Evolutionary conservation across 2,329 filamentous ascomycete species (phyloP), one percentile per base, ranked within the genome.

Genomic region (Fusarium albosuccineum): DNA sequence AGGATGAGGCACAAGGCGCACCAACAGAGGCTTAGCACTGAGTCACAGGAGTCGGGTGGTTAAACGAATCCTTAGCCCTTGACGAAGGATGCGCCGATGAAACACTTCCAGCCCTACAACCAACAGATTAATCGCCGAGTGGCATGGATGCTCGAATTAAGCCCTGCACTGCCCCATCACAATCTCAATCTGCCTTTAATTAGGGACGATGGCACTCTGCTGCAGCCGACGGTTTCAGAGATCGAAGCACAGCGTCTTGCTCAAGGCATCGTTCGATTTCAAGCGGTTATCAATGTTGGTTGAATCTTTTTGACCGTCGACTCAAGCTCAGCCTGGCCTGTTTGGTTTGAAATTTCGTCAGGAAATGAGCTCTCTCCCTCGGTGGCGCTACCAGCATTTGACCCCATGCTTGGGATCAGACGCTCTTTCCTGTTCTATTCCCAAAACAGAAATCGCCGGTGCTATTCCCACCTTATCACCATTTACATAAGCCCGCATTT

Each of bases 41-140:
- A 48, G 44, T 48, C 44, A 34, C 44, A 34, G 29, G 42, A 30
- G 44, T 46, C 4, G 29, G n/a, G 17, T 48, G 2, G n/a, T 3
- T 16, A 45, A 27, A 45, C 29, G 29, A 22, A 48, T 48, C 44
- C 44, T 48, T 34, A 14, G 44, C 5, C 44, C 5, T 30, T 26
- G 44, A 10, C 30, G 5, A 33, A 5, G 29, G 9, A 46, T 9
- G n/a, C 44, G 30, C 6, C 13, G 4, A 13, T 48, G 29, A 48
- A 48, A 48, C 44, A 45, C 42, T 8, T 17, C 29, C 11, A 34
- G 44, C 44, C 29, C 4, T 48, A 34, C 44, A 48, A 48, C 44
- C 44, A 48, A 48, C 44, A 48, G 7, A 16, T 45, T 45, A 8
- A 16, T 14, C 5, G 5, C 9, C 26, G 17, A 41, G 2, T 16